Conservation (phyloP, 495 filamentous ascomycete species). For the Xylaria flabelliformis region DNA sequence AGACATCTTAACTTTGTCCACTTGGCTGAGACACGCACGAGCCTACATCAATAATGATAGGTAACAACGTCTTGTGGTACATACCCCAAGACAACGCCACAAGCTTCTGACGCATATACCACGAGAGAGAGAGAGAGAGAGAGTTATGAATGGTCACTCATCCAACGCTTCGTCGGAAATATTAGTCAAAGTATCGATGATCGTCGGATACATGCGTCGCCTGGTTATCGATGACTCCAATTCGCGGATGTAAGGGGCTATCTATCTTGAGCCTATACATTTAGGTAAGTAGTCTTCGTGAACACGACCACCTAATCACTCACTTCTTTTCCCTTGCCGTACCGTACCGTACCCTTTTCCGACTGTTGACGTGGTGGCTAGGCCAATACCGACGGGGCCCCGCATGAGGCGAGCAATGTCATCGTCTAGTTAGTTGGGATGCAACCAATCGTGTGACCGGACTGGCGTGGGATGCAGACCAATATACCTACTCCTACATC, state of each 20-base stretch:
- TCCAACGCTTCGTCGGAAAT: not conserved
- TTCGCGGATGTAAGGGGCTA: not conserved
- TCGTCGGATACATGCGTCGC: not conserved
- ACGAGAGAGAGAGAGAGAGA: too few species aligned
- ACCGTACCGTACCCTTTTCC: not conserved
- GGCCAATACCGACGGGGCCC: not conserved
- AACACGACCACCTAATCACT: not conserved
- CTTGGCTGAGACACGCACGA: not conserved
- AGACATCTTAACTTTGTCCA: not conserved
- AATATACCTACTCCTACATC: not conserved
- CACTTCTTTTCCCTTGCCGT: not conserved
- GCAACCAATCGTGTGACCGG: not conserved
- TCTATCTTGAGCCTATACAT: not conserved
- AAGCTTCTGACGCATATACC: not conserved
- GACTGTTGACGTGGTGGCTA: not conserved
- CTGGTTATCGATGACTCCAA: not conserved
- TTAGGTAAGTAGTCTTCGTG: not conserved
- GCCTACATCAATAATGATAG: not conserved
- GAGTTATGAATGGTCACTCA: not conserved
- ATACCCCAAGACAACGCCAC: not conserved
- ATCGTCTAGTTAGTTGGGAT: slow-evolving; percentile 6
- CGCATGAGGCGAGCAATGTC: not conserved
- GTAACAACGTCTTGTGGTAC: slow-evolving; percentile 9
- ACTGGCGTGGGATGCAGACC: slow-evolving; percentile 1
- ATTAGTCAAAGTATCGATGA: slow-evolving; percentile 15